Base-by-base conservation (phyloP, 2,329 filamentous ascomycete species). In the Nannizziopsis arthrosporioides region DNA sequence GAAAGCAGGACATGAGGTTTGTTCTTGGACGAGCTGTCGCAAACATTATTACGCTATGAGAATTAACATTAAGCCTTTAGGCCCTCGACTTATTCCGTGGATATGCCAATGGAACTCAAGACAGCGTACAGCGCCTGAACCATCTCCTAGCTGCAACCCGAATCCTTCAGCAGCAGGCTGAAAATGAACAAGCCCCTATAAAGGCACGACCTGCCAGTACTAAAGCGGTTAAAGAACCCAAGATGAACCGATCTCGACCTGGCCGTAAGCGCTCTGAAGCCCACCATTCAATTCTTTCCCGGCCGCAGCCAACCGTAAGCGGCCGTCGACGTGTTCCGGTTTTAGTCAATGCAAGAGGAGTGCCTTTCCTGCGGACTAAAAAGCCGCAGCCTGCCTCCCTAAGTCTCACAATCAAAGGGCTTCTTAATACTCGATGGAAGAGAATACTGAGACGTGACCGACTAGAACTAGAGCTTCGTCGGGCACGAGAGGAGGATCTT, bases 311-410 rank as follows among this genome's bases (percentile, higher is more conserved):
- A 7, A 46, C 58, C 7, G 57, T 68, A 5, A 59, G 53, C 43
- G 66, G 67, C n/a, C 60, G 57, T 42, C 64, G 69, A 14, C 61
- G 57, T 43, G 56, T 71, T 6, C 69, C 69, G 18, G 57, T 62
- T 5, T 57, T 70, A 10, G 66, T 69, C 35, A 65, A 61, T 54
- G 67, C 68, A 10, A 62, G 66, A 6, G 67, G 67, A 11, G 48
- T 71, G 9, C 68, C 68, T 2, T 64, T 70, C 38, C 54, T 71
- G 41, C 64, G 67, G 42, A 68, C 69, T 44, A 68, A 68, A 44
- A 71, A 71, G 42, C 68, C 68, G 1, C 65, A 69, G 44, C 67
- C 68, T 7, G 60, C 57, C 50, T 62, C 60, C 44, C 51, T 71
- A 18, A 68, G 64, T 41, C 55, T 61, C 3, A 56, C 67, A 1